Conservation (phyloP, 2,329 filamentous ascomycete species). For the Leptographium flavum region DNA sequence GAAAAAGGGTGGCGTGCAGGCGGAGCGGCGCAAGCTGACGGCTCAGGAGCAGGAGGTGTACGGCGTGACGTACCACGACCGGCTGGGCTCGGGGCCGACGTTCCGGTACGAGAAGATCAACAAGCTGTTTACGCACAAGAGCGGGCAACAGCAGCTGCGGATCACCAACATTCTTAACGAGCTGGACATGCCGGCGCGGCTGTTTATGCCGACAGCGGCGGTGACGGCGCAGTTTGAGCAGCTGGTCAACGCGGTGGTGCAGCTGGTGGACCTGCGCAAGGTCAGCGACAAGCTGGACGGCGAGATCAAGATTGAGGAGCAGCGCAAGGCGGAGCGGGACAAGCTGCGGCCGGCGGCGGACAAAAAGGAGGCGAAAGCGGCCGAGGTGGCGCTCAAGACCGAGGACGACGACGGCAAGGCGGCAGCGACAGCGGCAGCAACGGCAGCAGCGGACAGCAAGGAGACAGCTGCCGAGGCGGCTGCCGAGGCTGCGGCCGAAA, state of each 20-base stretch:
- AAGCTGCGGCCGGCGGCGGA: constrained; percentile 14
- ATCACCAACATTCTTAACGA: constrained; percentile 60
- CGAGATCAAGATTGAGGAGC: constrained; percentile 49
- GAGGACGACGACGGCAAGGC: neutral
- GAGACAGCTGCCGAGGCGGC: neutral
- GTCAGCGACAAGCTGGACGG: constrained; percentile 60
- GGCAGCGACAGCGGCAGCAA: neutral
- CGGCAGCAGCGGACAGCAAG: neutral
- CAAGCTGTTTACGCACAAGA: constrained; percentile 66
- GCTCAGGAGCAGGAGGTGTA: constrained; percentile 65
- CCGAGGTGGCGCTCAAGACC: neutral
- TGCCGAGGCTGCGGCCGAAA: constrained; percentile 2
- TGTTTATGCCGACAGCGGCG: constrained; percentile 60
- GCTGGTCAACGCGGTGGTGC: constrained; percentile 52
- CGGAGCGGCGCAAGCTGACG: constrained; percentile 55
- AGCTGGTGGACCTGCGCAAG: constrained; percentile 60
- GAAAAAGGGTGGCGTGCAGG: constrained; percentile 35
- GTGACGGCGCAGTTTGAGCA: constrained; percentile 60
- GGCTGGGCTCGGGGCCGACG: constrained; percentile 70
- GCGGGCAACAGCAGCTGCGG: constrained; percentile 58
- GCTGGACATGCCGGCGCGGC: constrained; percentile 53
- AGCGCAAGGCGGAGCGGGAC: constrained; percentile 39
- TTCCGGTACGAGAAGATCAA: constrained; percentile 78
- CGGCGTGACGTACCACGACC: constrained; percentile 74
- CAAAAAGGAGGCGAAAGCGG: neutral